Base-by-base conservation (phyloP, 805 yeast species). In the Dipodascus albidus region DNA sequence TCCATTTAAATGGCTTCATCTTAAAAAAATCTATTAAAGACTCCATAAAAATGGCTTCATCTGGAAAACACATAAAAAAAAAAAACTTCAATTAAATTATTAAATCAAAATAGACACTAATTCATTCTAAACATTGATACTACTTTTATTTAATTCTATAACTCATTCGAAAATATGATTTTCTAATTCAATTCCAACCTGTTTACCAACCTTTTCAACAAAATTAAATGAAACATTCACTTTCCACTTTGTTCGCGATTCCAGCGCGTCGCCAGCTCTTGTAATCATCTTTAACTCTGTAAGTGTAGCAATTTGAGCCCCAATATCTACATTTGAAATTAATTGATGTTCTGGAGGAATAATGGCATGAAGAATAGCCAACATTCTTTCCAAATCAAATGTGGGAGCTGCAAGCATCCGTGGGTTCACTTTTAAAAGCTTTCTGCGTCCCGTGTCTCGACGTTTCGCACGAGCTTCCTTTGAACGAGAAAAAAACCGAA, bases 331-430 rank as follows among this genome's bases (percentile, higher is more conserved):
- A 64, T 61, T 53, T 54, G 64, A 56, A 48, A 70, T 67, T 60
- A 68, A 64, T 1, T 55, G 47, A 4, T 70, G 48, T 3, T 54
- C 70, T 60, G 42, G 64, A 21, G 73, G 76, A 61, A 78, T 80
- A 14, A 89, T 79, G 0, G 95, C 82, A 47, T 84, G 83, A 38
- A 85, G 72, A 22, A 90, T 86, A 0, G 96, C 95, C 55, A 86
- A 68, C 64, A 87, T 63, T 54, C 97, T 74, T 64, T 90, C 96
- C 49, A 88, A 64, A 35, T 83, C 86, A 66, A 89, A 89, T 31
- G 80, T 69, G 24, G 83, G 80, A 0, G 96, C 85, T n/a, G 83
- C 80, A 47, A 85, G 68, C 55, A 83, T 73, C 38, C 87, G 73
- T 2, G 82, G 75, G 52, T 82, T 85, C 20, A 80, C 70, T 50